A percentile compares a stretch with the other conserved stretches of the same genome.
Conservation (phyloP, 2,329 filamentous ascomycete species). For the Hypoxylon sp. region DNA sequence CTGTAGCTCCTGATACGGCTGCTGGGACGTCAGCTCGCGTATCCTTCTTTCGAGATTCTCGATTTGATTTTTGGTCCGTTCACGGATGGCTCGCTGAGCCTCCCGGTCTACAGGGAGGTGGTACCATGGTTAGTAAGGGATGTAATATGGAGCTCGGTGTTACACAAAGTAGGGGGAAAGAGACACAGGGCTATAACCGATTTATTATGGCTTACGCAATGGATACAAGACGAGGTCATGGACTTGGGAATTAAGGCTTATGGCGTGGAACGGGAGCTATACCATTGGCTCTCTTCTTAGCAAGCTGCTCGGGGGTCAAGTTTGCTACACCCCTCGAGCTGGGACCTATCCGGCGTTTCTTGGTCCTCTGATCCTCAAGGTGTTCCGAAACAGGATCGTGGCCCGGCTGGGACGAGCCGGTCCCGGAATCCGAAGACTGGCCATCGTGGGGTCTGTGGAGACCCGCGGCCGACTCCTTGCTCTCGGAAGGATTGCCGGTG, state of each 20-base stretch:
- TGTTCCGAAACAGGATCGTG: slow-evolving; percentile 15
- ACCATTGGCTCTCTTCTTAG: slow-evolving; percentile 75
- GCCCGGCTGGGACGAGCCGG: slow-evolving; percentile 34
- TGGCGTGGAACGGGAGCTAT: slow-evolving; percentile 28
- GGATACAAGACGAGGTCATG: slow-evolving; percentile 21
- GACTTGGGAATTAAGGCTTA: slow-evolving; percentile 13
- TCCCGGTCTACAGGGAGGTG: slow-evolving; percentile 74
- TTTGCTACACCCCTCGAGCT: slow-evolving; percentile 70
- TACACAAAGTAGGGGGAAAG: slow-evolving; percentile 6
- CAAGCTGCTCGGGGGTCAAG: slow-evolving; percentile 80
- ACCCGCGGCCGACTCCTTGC: slow-evolving; percentile 21
- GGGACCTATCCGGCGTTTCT: slow-evolving; percentile 63
- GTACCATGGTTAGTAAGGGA: slow-evolving; percentile 31
- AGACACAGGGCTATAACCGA: slow-evolving; percentile 13
- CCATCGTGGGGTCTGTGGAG: slow-evolving; percentile 48
- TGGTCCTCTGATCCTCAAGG: slow-evolving; percentile 54
- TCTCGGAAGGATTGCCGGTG: slow-evolving; percentile 28
- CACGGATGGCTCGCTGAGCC: slow-evolving; percentile 86
- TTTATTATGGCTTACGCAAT: slow-evolving; percentile 17
- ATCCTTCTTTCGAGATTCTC: slow-evolving; percentile 81
- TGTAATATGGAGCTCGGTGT: slow-evolving; percentile 7
- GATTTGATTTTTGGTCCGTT: slow-evolving; percentile 85
- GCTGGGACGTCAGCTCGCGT: slow-evolving; percentile 80
- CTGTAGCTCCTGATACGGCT: slow-evolving; percentile 88
- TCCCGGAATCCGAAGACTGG: slow-evolving; percentile 48